Evolutionary conservation across 352 stramenopile genomes (phyloP).

Genomic region (Thraustotheca clavata): DNA sequence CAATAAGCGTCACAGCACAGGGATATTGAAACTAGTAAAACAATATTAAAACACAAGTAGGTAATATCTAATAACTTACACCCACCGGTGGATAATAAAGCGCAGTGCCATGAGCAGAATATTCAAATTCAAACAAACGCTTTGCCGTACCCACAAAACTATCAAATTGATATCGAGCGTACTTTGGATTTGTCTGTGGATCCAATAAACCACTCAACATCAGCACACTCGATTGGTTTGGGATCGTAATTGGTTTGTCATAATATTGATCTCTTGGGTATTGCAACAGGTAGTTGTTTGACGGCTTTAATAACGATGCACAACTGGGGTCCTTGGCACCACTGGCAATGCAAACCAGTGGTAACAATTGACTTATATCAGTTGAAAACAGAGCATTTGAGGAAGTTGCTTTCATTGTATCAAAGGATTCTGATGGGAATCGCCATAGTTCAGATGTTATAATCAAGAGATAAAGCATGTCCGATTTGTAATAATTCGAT

Average conservation of each 20-base stretch:
- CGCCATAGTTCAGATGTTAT: slow-evolving; percentile 42
- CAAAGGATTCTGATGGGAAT: background rate
- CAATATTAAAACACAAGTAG: no score
- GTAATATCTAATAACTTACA: no score
- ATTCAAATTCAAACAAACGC: slow-evolving; percentile 39
- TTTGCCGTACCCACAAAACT: slow-evolving; percentile 31
- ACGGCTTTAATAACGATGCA: slow-evolving; percentile 7
- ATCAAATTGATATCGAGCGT: slow-evolving; percentile 30
- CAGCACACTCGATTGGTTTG: slow-evolving; percentile 32
- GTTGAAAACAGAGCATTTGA: no score
- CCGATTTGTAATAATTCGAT: slow-evolving; percentile 24
- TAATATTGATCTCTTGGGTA: slow-evolving; percentile 47
- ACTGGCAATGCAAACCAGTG: slow-evolving; percentile 48
- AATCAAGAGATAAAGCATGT: slow-evolving; percentile 39
- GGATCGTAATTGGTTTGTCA: slow-evolving; percentile 34
- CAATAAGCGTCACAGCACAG: no score
- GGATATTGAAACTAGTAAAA: no score
- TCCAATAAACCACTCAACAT: slow-evolving; percentile 42
- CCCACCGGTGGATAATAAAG: no score
- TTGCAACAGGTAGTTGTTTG: slow-evolving; percentile 24
- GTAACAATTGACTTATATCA: no score
- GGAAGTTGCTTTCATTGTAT: background rate
- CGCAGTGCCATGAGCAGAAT: slow-evolving; percentile 30
- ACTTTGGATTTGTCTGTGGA: slow-evolving; percentile 42
- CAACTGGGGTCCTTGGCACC: background rate